Evolutionary conservation across 345 rosid genomes (phyloP), one percentile per base, ranked within the genome.

Genomic region (Bruguiera gymnorhiza): DNA sequence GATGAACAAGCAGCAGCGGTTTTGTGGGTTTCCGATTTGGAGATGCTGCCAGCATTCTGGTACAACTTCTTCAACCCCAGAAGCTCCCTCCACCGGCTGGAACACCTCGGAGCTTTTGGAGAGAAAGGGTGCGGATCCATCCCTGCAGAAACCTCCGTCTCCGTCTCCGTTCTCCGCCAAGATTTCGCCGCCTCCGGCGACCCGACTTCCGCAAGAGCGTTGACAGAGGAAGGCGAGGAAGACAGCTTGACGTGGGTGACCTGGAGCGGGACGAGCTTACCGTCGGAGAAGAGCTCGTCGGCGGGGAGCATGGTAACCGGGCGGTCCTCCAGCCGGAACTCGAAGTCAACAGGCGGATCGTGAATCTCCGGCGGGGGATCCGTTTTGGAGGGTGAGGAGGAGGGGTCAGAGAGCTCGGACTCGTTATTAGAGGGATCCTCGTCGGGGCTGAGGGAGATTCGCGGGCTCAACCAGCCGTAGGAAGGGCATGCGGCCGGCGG

Each of bases 31-130:
- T 78, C 82, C 8, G 81, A 8, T 36, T 83, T 65, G 60, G 79
- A 32, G 67, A 79, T 76, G 60, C 78, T 36, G 66, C 79, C 75
- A 19, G 83, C 11, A 57, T 53, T 83, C 9, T 84, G 92, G 66
- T 84, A 83, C 24, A 85, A 80, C 74, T 80, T 86, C 66, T 84
- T 95, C 3, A 95, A 79, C 5, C 99, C 93, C 68, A 95, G 69
- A n/a, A 95, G 70, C 73, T 89, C 97, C 79, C 75, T 89, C 98
- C 96, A 94, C n/a, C 98, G 83, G 73, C 98, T 85, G 1, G 99
- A 92, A 63, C 97, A 91, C 67, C 94, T 63, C 1, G 96, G 97
- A 4, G 97, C 96, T 54, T 91, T 91, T 0, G 94, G 96, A 2
- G 97, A 89, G 61, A 88, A 87, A 65, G 81, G 65, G 65, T 76